Conservation (phyloP, 768 basidiomycete genomes). For the Amanita thiersii region DNA sequence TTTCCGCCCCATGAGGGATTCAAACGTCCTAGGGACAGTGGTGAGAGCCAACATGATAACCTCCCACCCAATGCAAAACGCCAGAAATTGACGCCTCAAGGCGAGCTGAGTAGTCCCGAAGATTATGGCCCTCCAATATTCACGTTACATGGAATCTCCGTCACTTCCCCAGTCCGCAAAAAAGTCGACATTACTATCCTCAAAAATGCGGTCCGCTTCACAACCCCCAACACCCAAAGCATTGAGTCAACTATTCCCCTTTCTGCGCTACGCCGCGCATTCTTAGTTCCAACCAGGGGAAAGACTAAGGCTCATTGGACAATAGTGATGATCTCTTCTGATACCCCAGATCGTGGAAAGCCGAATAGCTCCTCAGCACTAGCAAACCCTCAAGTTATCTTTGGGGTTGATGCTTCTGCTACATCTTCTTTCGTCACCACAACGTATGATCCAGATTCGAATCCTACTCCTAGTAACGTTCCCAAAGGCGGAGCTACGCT, state of each 20-base stretch:
- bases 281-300: constrained; percentile 68
- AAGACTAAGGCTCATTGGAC: constrained; percentile 71
- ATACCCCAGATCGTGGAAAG: constrained; percentile 39
- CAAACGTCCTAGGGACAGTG: constrained; percentile 29
- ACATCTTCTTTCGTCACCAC: constrained; percentile 38
- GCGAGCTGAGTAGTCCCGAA: constrained; percentile 10
- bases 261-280: constrained; percentile 46
- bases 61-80: constrained; percentile 24
- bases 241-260: constrained; percentile 46
- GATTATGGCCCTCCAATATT: constrained; percentile 38
- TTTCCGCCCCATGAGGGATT: constrained; percentile 16
- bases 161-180: constrained; percentile 69
- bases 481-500: constrained; percentile 48
- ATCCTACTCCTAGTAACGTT: constrained; percentile 20
- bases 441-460: constrained; percentile 20
- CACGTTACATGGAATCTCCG: constrained; percentile 57
- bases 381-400: constrained; percentile 50
- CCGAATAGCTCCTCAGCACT: constrained; percentile 21
- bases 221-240: constrained; percentile 38
- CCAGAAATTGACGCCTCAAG: constrained; percentile 18
- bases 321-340: constrained; percentile 51
- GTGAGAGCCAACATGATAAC: constrained; percentile 17
- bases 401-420: constrained; percentile 58
- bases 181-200: constrained; percentile 63
- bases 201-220: constrained; percentile 40